These are phyloP conservation scores for Fusarium sp. DNA, from an alignment of 2,329 filamentous ascomycete species.

Conservation along the genomic window DNA sequence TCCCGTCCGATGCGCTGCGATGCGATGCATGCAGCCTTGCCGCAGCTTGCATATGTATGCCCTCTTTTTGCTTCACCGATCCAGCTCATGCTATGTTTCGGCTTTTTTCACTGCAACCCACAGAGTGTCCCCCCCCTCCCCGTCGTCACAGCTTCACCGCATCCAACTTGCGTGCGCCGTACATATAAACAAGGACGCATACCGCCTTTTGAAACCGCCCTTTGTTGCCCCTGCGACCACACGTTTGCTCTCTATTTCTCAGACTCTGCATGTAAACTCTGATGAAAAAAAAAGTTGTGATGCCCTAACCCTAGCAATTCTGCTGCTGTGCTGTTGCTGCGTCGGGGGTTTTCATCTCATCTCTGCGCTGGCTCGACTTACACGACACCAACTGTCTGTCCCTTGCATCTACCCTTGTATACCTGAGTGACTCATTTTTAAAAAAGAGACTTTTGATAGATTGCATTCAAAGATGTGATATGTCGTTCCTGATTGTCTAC, in stretches of 20 bases:
- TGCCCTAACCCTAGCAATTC: conserved; percentile 7
- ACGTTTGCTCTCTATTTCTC: not conserved
- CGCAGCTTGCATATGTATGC: conserved; percentile 18
- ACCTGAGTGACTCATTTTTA: conserved; percentile 14
- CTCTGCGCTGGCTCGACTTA: conserved; percentile 32
- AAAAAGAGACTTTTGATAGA: not conserved
- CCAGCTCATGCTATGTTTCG: conserved; percentile 22
- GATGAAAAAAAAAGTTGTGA: not conserved
- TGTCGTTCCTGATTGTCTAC: not conserved
- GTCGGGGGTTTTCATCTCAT: conserved; percentile 10
- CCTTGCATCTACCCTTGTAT: conserved; percentile 32
- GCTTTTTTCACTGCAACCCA: conserved; percentile 6
- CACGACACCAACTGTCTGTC: conserved; percentile 32
- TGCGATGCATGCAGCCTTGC: conserved; percentile 30
- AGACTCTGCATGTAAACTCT: not conserved
- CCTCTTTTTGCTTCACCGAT: conserved; percentile 27
- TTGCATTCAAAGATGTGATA: conserved; percentile 15
- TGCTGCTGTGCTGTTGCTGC: conserved; percentile 29
- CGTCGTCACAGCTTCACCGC: conserved; percentile 27
- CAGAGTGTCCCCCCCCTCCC: not conserved
- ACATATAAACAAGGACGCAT: conserved; percentile 22
- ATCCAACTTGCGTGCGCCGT: conserved; percentile 6
- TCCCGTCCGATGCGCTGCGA: not conserved
- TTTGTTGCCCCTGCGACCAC: not conserved
- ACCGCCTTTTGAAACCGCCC: conserved; percentile 38